Evolutionary conservation across 2,329 filamentous ascomycete genomes (phyloP).

Genomic region (Fusarium transvaalense): DNA sequence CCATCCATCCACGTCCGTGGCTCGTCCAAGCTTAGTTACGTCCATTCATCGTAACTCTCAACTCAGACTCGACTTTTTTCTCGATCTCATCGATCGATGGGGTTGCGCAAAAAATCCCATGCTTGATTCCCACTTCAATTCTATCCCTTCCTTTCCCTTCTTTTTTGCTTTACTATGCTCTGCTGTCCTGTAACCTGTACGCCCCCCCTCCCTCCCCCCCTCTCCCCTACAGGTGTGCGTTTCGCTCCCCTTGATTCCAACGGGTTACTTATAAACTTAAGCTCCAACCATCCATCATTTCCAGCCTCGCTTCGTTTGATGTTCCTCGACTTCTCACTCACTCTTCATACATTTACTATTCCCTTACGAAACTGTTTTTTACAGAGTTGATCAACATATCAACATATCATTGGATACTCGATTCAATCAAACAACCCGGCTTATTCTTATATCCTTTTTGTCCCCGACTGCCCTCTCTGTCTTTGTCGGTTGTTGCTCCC

Average conservation of each 20-base stretch:
- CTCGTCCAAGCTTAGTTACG: slow-evolving; percentile 34
- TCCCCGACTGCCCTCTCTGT: background rate
- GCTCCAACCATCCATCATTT: slow-evolving; percentile 39
- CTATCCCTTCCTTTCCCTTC: slow-evolving; percentile 38
- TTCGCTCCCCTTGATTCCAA: slow-evolving; percentile 26
- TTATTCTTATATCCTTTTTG: slow-evolving; percentile 2
- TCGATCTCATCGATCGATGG: slow-evolving; percentile 56
- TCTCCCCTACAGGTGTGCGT: slow-evolving; percentile 17
- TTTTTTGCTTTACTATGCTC: slow-evolving; percentile 10
- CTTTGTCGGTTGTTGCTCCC: slow-evolving; percentile 21
- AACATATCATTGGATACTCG: slow-evolving; percentile 1
- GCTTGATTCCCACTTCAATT: slow-evolving; percentile 47
- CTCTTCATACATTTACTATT: slow-evolving; percentile 19
- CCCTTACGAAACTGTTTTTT: slow-evolving; percentile 7
- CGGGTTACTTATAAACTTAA: slow-evolving; percentile 44
- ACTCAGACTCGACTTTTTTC: slow-evolving; percentile 42
- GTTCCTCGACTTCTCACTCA: slow-evolving; percentile 28
- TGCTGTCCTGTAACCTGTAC: slow-evolving; percentile 7
- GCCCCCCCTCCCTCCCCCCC: slow-evolving; percentile 25
- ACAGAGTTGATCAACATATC: slow-evolving; percentile 1
- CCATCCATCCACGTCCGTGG: slow-evolving; percentile 34
- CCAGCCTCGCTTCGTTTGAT: slow-evolving; percentile 36
- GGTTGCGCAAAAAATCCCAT: slow-evolving; percentile 50
- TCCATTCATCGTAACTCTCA: slow-evolving; percentile 32
- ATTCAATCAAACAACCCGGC: background rate